Evolutionary conservation across 1,139 yeast genomes (phyloP).

Genomic region (Candida neerlandica): DNA sequence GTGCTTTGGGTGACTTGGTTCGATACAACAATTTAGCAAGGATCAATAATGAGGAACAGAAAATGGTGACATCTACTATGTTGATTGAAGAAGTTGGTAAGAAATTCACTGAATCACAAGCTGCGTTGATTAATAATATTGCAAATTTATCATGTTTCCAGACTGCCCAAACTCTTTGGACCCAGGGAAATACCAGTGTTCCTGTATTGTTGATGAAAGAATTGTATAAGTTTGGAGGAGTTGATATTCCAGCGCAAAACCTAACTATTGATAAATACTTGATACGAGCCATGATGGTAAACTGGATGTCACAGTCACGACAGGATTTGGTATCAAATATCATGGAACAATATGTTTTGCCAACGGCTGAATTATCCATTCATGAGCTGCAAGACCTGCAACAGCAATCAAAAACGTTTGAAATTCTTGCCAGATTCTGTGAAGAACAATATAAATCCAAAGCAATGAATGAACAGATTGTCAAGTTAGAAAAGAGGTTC

Average conservation of each 20-base stretch:
- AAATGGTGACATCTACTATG: conserved; percentile 52
- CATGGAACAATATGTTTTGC: conserved; percentile 56
- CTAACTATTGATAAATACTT: conserved; percentile 29
- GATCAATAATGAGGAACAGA: conserved; percentile 39
- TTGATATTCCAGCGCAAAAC: conserved; percentile 21
- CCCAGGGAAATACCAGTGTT: conserved; percentile 52
- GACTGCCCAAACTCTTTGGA: conserved; percentile 62
- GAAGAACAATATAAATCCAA: conserved; percentile 60
- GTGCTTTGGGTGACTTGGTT: conserved; percentile 42
- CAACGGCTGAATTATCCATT: conserved; percentile 31
- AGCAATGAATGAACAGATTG: conserved; percentile 46
- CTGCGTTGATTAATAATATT: conserved; percentile 16
- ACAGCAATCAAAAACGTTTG: conserved; percentile 49
- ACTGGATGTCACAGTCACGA: conserved; percentile 73
- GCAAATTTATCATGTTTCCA: conserved; percentile 43
- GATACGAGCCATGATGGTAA: conserved; percentile 56
- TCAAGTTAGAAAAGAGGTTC: conserved; percentile 41
- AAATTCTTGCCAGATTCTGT: conserved; percentile 73
- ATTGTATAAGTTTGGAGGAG: conserved; percentile 19
- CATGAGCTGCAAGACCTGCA: conserved; percentile 20
- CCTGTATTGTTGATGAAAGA: conserved; percentile 54
- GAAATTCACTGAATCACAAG: conserved; percentile 15
- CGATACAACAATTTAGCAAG: conserved; percentile 46
- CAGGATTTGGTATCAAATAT: conserved; percentile 65
- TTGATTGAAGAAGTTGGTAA: conserved; percentile 42